Conservation (phyloP, 768 basidiomycete species). For the Megacollybia marginata region DNA sequence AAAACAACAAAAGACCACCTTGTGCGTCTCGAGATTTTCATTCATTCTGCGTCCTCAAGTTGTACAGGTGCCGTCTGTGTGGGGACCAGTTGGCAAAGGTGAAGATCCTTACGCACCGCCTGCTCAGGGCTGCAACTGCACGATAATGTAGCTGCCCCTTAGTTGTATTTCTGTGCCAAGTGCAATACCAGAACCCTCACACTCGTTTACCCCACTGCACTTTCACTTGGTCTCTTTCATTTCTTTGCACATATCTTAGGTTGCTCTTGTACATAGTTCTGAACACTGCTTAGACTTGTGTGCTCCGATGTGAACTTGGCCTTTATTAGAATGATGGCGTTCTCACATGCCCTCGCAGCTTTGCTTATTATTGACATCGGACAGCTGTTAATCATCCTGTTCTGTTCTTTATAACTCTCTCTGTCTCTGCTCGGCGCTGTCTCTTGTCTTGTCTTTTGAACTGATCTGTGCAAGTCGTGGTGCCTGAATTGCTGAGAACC, state of each 20-base stretch:
- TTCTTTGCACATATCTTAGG: background rate
- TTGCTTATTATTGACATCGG: no score
- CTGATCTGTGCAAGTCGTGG: no score
- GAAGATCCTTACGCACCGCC: constrained; percentile 92
- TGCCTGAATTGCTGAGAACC: no score
- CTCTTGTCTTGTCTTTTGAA: no score
- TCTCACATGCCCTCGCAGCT: no score
- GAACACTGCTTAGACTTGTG: no score
- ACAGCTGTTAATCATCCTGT: no score
- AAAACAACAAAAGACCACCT: constrained; percentile 88
- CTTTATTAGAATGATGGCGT: no score
- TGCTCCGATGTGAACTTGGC: no score
- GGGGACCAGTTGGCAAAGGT: constrained; percentile 84
- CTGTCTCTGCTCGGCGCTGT: no score
- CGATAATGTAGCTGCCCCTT: constrained; percentile 50
- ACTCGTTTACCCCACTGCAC: background rate
- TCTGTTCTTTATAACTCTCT: no score
- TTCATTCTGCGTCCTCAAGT: no score
- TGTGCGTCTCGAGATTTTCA: constrained; percentile 36
- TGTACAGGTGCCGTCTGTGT: constrained; percentile 80
- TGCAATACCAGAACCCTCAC: background rate
- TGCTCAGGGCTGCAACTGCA: constrained; percentile 63
- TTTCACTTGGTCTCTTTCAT: background rate
- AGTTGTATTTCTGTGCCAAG: background rate
- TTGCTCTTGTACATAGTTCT: background rate